phyloP scores from a whole-genome alignment of 2,329 filamentous ascomycete genomes.

The Fusarium nisikadoi region DNA sequence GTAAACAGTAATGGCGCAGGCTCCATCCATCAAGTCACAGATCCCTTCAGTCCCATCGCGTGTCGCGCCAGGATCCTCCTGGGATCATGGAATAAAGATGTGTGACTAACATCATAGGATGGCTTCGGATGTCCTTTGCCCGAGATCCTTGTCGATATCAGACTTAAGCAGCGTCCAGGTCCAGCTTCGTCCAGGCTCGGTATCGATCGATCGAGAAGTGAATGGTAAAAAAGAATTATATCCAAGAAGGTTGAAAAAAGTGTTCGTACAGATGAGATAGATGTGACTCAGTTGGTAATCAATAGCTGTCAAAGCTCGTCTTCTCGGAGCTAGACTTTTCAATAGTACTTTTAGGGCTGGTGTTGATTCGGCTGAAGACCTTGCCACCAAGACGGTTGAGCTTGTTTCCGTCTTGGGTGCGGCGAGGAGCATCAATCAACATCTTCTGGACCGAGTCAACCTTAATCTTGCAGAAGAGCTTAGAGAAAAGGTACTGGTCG shows the following conservation, averaged over 20 bases:
- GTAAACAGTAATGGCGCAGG: constrained; percentile 14
- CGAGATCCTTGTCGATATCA: constrained; percentile 28
- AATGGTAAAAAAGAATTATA: constrained; percentile 37
- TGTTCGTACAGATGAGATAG: constrained; percentile 36
- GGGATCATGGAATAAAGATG: constrained; percentile 31
- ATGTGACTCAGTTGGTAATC: constrained; percentile 28
- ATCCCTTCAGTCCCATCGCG: constrained; percentile 30
- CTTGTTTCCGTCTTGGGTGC: constrained; percentile 58
- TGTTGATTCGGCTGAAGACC: constrained; percentile 66
- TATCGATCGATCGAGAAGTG: constrained; percentile 37
- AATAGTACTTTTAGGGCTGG: constrained; percentile 63
- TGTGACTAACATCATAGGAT: constrained; percentile 17
- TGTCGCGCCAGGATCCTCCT: constrained; percentile 35
- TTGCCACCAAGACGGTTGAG: constrained; percentile 67
- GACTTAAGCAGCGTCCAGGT: constrained; percentile 9
- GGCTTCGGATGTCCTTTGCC: constrained; percentile 7
- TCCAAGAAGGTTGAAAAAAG: constrained; percentile 38
- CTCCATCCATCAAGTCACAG: constrained; percentile 34
- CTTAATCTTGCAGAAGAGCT: constrained; percentile 89
- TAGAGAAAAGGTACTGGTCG: constrained; percentile 94
- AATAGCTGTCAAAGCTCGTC: constrained; percentile 56
- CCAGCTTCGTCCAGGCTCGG: constrained; percentile 19
- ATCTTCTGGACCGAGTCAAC: constrained; percentile 68
- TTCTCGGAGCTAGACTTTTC: constrained; percentile 64
- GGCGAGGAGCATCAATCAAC: constrained; percentile 62